A percentile compares a stretch with the other conserved stretches of the same genome.
Conservation (phyloP, 2,329 filamentous ascomycete species). For the Cytospora schulzeri region DNA sequence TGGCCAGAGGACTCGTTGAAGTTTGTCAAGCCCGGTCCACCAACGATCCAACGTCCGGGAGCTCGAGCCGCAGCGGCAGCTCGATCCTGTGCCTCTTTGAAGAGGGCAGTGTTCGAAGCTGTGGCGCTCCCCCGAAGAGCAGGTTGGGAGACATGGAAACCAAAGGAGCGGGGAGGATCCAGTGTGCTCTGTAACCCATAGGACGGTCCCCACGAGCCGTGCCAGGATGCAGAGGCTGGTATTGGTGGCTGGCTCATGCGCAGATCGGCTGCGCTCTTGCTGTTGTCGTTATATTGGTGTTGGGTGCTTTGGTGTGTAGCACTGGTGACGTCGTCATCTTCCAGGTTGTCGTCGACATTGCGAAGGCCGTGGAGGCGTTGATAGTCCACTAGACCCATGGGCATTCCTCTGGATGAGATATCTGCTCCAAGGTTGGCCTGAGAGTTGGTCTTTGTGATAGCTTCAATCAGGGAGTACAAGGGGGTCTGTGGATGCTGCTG, state of each 20-base stretch:
- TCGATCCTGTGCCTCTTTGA: slow-evolving; percentile 13
- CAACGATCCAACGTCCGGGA: not conserved
- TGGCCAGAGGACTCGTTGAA: not conserved
- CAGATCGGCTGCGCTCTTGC: not conserved
- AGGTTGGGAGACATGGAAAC: slow-evolving; percentile 8
- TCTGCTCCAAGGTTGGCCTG: not conserved
- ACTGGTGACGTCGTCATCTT: not conserved
- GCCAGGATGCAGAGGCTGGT: not conserved
- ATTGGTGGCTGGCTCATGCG: slow-evolving; percentile 3
- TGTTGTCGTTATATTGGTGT: not conserved
- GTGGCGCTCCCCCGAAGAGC: not conserved
- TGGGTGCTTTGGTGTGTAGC: not conserved
- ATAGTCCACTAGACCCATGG: slow-evolving; percentile 20
- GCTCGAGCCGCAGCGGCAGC: not conserved
- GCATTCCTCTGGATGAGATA: not conserved
- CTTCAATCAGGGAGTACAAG: not conserved
- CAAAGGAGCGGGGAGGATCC: not conserved
- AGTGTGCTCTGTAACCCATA: no score
- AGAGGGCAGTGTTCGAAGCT: slow-evolving; percentile 7
- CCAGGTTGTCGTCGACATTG: not conserved
- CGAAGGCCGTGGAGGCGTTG: slow-evolving; percentile 9
- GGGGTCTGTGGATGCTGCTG: not conserved
- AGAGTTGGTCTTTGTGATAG: not conserved
- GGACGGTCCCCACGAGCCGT: slow-evolving; percentile 1
- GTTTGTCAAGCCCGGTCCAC: not conserved